Base-by-base conservation (phyloP, 2,329 filamentous ascomycete genomes). In the Didymellaceae sp. region DNA sequence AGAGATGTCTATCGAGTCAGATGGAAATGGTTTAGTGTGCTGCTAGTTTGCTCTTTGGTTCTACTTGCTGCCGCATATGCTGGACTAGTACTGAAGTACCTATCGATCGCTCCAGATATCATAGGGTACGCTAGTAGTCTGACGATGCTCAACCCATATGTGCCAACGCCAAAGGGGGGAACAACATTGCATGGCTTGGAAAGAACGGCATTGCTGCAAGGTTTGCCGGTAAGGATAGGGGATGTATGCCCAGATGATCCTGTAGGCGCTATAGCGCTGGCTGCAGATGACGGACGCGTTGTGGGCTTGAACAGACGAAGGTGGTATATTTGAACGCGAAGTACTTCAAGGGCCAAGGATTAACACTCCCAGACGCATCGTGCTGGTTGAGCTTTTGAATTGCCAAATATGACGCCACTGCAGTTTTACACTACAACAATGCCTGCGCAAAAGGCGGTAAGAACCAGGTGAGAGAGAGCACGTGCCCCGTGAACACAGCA, bases 181-280 rank as follows among this genome's bases (percentile, higher is more conserved):
- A 66, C 65, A 6, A 66, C 63, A 10, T 43, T 68, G 30, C 51
- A 66, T 52, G 63, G 63, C 0, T 38, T 67, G 7, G 64, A 68
- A 46, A 52, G 61, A 37, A 52, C 57, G 7, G 58, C 58, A 4
- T 21, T 71, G 24, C 32, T 71, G 28, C 59, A 61, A 14, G 52
- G 68, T 32, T 26, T 67, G 30, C 61, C 52, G 1, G 48, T 70
- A 1, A 55, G 58, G 20, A 65, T 71, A 40, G 65, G 63, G 10
- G 66, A 71, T 44, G 66, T 71, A 0, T 67, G 66, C 41, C 34
- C 55, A 6, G 56, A 57, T 32, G 63, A 68, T 25, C 55, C 63
- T 1, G 60, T 68, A 2, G 66, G 66, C 9, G 58, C 62, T 16
- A 63, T 70, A 41, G 62, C 63, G 2, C 59, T 68, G 45, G 65